Conservation (phyloP, 1,139 yeast genomes). For the Hansenula lynferdii region DNA sequence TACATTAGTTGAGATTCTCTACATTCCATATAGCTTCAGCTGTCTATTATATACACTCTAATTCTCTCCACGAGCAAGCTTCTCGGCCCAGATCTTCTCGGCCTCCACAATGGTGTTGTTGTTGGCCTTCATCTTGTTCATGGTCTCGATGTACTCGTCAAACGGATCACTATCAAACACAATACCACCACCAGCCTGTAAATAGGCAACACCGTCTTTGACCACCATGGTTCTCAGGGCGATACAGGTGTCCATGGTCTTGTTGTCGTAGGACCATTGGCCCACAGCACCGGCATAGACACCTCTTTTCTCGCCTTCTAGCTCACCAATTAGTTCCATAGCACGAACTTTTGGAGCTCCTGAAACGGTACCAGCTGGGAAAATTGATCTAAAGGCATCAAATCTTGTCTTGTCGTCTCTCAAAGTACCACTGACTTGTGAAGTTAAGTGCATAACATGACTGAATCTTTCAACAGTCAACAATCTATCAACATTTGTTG, state of each 20-base stretch:
- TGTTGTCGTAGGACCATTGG: slow-evolving; percentile 92
- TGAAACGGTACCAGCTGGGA: slow-evolving; percentile 98
- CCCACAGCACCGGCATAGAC: slow-evolving; percentile 99
- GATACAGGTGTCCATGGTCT: slow-evolving; percentile 94
- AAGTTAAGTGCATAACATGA: slow-evolving; percentile 96
- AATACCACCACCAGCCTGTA: slow-evolving; percentile 99
- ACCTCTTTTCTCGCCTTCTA: slow-evolving; percentile 91
- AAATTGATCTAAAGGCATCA: slow-evolving; percentile 94
- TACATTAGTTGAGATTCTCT: too few relatives aligned
- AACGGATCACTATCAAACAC: slow-evolving; percentile 92
- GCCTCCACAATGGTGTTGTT: slow-evolving; percentile 87
- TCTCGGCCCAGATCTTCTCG: slow-evolving; percentile 63
- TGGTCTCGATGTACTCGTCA: slow-evolving; percentile 93
- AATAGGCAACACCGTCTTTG: slow-evolving; percentile 83
- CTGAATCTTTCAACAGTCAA: slow-evolving; percentile 89
- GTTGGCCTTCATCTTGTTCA: slow-evolving; percentile 96
- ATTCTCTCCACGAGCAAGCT: slow-evolving; percentile 21
- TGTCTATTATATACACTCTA: not conserved
- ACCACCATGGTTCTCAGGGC: slow-evolving; percentile 96
- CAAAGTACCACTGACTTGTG: slow-evolving; percentile 89
- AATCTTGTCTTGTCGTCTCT: slow-evolving; percentile 82
- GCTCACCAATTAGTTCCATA: slow-evolving; percentile 87
- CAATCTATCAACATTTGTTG: slow-evolving; percentile 83
- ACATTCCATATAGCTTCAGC: too few relatives aligned
- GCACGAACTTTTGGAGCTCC: slow-evolving; percentile 98